Evolutionary conservation across 352 stramenopile genomes (phyloP), one percentile per base, ranked within the genome.

Genomic region (Phytophthora pseudosyringae): DNA sequence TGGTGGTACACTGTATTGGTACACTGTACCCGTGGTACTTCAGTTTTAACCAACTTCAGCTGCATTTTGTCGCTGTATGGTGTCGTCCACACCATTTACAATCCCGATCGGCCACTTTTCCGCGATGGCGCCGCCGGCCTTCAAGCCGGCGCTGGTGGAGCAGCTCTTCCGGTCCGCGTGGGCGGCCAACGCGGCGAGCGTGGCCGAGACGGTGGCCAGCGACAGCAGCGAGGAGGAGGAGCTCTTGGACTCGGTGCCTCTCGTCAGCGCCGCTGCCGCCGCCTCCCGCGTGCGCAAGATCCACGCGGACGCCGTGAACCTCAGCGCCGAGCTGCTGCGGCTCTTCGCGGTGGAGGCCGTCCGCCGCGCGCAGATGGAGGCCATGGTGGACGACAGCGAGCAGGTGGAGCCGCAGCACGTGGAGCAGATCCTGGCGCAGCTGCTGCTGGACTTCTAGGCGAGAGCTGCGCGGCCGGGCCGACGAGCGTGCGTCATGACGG

Each of bases 361-460:
- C 10, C 82, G 74, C 16, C 83, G 87, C 55, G 83, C 87, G n/a
- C 87, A 95, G 61, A 90, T 93, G 73, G 87, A 95, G 52, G 87
- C 87, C 35, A 94, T 93, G 86, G 83, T 95, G 31, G 87, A 95
- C 56, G 87, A 93, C 43, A 93, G 82, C 61, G 64, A 77, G 25
- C 67, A 72, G 8, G 75, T 94, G 8, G 83, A 95, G 61, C 81
- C 85, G 36, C 79, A 87, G 29, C 87, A 95, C 43, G 44, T 95
- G 3, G 87, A 95, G 64, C 83, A 95, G 59, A 87, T 94, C 21
- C 40, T 95, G 18, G 87, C 85, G 33, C 85, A 94, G 53, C 66
- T 95, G 45, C 59, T 95, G 44, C 65, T 95, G 29, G 87, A 95
- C 46, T 95, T 92, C 49, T 91, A 88, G 46, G 44, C 33, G 10